phyloP scores from a whole-genome alignment of 768 basidiomycete species.

The Mycena amicta region DNA sequence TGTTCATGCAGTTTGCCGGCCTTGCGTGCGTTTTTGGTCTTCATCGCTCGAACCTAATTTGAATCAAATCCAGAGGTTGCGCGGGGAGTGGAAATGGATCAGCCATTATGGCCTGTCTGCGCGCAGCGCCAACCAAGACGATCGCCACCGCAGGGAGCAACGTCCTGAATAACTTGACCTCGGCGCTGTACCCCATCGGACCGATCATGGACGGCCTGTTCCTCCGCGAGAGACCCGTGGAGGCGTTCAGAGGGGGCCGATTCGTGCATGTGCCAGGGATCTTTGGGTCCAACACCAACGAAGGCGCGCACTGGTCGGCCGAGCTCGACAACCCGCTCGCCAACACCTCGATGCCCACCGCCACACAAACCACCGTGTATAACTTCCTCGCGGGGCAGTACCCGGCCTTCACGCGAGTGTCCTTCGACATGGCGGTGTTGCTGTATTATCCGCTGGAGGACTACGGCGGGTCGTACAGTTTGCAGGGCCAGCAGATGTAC shows the following conservation, averaged over 20 bases:
- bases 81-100: neutral
- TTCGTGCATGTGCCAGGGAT: neutral
- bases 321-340: conserved; percentile 35
- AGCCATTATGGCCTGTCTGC: neutral
- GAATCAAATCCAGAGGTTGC: neutral
- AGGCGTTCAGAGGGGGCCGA: neutral
- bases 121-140: neutral
- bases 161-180: neutral
- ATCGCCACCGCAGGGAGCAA: neutral
- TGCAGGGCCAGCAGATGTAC: conserved; percentile 49
- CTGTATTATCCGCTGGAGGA: conserved; percentile 37
- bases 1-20: neutral
- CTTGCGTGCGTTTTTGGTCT: neutral
- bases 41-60: neutral
- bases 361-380: conserved; percentile 41
- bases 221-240: neutral
- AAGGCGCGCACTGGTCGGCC: conserved; percentile 45
- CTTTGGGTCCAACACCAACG: conserved; percentile 40
- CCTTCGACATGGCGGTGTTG: conserved; percentile 34
- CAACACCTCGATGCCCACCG: conserved; percentile 41
- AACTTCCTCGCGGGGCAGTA: conserved; percentile 46
- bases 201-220: neutral
- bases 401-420: conserved; percentile 29
- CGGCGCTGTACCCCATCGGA: neutral
- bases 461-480: conserved; percentile 37